Percentiles rank a stretch among this genome's conserved stretches.
Conservation (phyloP, 2,329 filamentous ascomycete species). For the Epichloe gansuensis region DNA sequence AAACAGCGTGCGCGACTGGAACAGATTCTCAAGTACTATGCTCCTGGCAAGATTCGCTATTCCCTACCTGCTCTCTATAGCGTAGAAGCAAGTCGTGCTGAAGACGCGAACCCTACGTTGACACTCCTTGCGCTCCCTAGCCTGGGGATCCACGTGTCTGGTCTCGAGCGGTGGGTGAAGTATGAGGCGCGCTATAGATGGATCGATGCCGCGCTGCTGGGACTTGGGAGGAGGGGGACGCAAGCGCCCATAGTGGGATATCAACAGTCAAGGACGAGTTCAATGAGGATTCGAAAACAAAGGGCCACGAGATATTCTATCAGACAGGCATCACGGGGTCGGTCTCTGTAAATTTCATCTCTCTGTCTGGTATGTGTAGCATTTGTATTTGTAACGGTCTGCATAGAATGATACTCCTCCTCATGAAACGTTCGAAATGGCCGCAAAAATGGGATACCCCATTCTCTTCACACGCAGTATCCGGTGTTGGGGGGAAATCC, state of each 20-base stretch:
- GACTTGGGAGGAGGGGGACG: conserved; percentile 8
- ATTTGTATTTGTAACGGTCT: neutral
- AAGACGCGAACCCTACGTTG: conserved; percentile 13
- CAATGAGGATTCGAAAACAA: neutral
- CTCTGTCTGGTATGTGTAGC: neutral
- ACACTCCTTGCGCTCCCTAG: conserved; percentile 41
- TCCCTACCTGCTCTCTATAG: conserved; percentile 43
- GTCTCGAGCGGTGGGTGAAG: conserved; percentile 33
- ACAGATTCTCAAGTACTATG: conserved; percentile 32
- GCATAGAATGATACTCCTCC: neutral
- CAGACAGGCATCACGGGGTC: neutral
- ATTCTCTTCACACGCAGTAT: neutral
- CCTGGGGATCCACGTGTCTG: conserved; percentile 33
- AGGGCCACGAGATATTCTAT: neutral
- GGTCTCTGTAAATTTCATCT: neutral
- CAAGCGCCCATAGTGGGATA: neutral
- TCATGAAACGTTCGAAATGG: neutral
- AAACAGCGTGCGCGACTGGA: conserved; percentile 23
- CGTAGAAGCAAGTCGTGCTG: conserved; percentile 16
- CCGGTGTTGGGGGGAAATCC: neutral
- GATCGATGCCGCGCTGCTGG: conserved; percentile 30
- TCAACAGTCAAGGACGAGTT: neutral
- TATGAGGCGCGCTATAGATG: conserved; percentile 39
- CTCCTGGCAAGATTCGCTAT: conserved; percentile 42
- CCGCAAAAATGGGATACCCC: neutral